Evolutionary conservation across 2,329 filamentous ascomycete species (phyloP).

Genomic region (Fusarium nanum): DNA sequence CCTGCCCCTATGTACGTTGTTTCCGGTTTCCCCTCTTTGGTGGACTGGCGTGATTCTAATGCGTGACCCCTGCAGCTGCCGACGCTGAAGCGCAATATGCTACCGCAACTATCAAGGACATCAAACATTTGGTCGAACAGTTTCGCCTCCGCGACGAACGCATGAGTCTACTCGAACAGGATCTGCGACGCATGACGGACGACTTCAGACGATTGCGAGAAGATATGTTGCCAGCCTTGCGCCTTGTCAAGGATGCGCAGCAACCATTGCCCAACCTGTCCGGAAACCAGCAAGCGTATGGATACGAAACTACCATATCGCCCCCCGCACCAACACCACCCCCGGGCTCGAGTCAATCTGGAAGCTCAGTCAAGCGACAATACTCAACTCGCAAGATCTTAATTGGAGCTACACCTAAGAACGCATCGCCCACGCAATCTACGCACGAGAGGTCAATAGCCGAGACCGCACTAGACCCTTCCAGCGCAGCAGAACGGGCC

Average conservation of each 20-base stretch:
- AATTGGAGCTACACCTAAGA: constrained; percentile 79
- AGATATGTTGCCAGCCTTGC: constrained; percentile 89
- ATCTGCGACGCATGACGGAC: constrained; percentile 84
- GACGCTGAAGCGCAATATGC: constrained; percentile 88
- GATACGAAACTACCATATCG: constrained; percentile 63
- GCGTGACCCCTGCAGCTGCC: constrained; percentile 70
- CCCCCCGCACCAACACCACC: constrained; percentile 69
- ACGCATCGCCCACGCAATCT: constrained; percentile 78
- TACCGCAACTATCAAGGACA: constrained; percentile 90
- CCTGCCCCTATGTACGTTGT: constrained; percentile 80
- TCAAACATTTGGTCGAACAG: constrained; percentile 89
- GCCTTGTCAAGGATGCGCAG: constrained; percentile 90
- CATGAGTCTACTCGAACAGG: constrained; percentile 83
- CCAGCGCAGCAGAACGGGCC: constrained; percentile 74
- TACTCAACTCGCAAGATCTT: constrained; percentile 82
- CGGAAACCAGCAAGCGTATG: constrained; percentile 56
- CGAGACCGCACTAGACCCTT: constrained; percentile 75
- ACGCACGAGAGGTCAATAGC: constrained; percentile 73
- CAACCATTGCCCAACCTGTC: constrained; percentile 78
- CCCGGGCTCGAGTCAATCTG: constrained; percentile 59
- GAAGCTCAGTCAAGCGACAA: constrained; percentile 72
- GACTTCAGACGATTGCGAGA: constrained; percentile 91
- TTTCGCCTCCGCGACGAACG: constrained; percentile 91
- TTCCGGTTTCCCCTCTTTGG: constrained; percentile 20
- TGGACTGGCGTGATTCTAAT: constrained; percentile 41